phyloP scores from a whole-genome alignment of 108 stramenopile species.

The Nannochloropsis gaditana region DNA sequence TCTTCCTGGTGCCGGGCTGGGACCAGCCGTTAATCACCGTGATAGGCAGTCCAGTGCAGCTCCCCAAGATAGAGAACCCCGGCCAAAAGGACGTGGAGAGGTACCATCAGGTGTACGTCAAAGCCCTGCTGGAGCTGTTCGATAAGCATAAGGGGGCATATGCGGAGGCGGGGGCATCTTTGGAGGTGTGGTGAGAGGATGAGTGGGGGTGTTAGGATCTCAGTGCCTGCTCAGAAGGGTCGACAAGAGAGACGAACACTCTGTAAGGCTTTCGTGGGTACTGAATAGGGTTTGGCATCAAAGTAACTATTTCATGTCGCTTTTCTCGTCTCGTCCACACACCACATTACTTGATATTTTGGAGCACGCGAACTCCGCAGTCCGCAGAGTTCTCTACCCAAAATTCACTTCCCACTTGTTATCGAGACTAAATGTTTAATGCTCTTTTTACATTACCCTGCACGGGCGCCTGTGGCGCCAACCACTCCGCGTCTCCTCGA shows the following conservation, averaged over 20 bases:
- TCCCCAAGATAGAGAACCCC: not conserved
- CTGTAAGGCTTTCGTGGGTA: too few relatives aligned
- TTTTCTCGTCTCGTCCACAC: too few relatives aligned
- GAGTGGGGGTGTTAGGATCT: not conserved
- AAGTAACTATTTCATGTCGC: too few relatives aligned
- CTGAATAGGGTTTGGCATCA: too few relatives aligned
- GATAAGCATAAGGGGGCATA: not conserved
- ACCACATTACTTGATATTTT: too few relatives aligned
- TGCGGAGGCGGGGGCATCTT: not conserved
- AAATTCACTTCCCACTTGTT: too few relatives aligned
- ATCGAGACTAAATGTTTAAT: too few relatives aligned
- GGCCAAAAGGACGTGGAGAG: not conserved
- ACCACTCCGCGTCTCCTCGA: not conserved
- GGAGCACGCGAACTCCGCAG: too few relatives aligned
- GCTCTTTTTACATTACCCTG: too few relatives aligned
- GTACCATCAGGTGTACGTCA: constrained; percentile 8
- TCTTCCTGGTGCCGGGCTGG: not conserved
- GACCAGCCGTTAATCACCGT: not conserved
- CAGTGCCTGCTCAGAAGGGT: too few relatives aligned
- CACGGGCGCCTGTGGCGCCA: not conserved
- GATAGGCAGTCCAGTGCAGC: not conserved
- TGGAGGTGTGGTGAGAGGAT: not conserved
- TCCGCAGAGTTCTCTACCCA: too few relatives aligned
- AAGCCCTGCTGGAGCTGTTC: not conserved
- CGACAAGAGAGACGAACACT: too few relatives aligned